A percentile compares a stretch with the other conserved stretches of the same genome.
Evolutionary conservation across 257 asterid genomes (phyloP).

Genomic region (Gardenia jasminoides): DNA sequence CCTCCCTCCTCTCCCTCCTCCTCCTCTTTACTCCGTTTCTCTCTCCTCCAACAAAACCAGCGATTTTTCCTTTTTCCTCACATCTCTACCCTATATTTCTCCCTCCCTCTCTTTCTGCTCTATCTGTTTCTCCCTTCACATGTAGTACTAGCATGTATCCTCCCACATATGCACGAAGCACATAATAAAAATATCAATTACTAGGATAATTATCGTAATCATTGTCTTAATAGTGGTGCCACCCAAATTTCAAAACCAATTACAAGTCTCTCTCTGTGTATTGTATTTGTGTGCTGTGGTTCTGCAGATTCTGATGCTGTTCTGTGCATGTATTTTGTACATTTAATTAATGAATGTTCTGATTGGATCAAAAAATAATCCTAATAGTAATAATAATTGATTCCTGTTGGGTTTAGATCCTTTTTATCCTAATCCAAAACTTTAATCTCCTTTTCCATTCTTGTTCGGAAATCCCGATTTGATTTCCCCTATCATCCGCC

Average conservation of each 20-base stretch:
- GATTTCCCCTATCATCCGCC: not conserved
- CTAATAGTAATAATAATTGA: not conserved
- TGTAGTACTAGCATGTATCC: not conserved
- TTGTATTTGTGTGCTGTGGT: not conserved
- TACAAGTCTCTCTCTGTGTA: not conserved
- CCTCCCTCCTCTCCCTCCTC: not conserved
- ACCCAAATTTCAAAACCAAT: constrained; percentile 6
- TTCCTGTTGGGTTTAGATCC: constrained; percentile 18
- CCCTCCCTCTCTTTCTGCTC: too few species aligned
- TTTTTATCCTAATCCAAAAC: constrained; percentile 3
- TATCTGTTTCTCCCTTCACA: not conserved
- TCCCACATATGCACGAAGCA: constrained; percentile 5
- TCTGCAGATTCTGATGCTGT: not conserved
- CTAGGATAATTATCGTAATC: too few species aligned
- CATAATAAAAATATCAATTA: not conserved
- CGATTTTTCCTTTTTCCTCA: constrained; percentile 9
- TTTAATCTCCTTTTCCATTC: not conserved
- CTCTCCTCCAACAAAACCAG: constrained; percentile 21
- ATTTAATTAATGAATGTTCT: not conserved
- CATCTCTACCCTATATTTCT: not conserved
- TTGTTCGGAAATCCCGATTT: constrained; percentile 10
- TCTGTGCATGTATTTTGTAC: not conserved
- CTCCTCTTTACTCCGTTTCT: not conserved
- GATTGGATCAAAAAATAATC: not conserved
- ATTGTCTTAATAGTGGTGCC: not conserved